Conservation (phyloP, 306 rosid species). For the Arachis stenosperma region DNA sequence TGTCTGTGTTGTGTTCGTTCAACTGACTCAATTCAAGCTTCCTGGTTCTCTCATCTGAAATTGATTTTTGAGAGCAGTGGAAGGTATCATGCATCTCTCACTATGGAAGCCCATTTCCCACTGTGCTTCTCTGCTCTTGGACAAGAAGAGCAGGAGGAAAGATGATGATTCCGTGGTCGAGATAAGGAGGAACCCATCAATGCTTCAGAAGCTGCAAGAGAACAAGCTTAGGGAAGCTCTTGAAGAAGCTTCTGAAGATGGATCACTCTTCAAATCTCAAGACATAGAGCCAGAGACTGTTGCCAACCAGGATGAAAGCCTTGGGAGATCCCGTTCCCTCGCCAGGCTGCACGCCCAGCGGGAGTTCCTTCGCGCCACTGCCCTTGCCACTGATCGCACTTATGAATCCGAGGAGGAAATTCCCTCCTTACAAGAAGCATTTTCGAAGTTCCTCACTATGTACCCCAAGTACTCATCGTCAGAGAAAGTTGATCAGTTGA, state of each 20-base stretch:
- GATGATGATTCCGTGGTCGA: conserved; percentile 63
- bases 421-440: conserved; percentile 66
- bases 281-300: conserved; percentile 69
- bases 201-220: conserved; percentile 82
- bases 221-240: conserved; percentile 95
- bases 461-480: conserved; percentile 84
- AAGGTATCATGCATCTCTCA: conserved; percentile 84
- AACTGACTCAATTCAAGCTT: not conserved
- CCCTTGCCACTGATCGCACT: conserved; percentile 84
- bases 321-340: conserved; percentile 82
- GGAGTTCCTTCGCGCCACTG: conserved; percentile 86
- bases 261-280: conserved; percentile 74
- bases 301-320: conserved; percentile 59
- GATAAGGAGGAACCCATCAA: conserved; percentile 56
- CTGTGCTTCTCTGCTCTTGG: conserved; percentile 87
- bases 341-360: conserved; percentile 91
- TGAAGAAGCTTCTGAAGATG: conserved; percentile 98
- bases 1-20: not conserved
- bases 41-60: conserved; percentile 6
- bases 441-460: conserved; percentile 84
- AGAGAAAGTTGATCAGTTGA: conserved; percentile 86
- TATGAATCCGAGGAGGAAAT: conserved; percentile 71
- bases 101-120: conserved; percentile 97
- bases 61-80: conserved; percentile 27
- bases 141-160: conserved; percentile 74